phyloP scores from a whole-genome alignment of 306 rosid genomes.

The Lotus japonicus region DNA sequence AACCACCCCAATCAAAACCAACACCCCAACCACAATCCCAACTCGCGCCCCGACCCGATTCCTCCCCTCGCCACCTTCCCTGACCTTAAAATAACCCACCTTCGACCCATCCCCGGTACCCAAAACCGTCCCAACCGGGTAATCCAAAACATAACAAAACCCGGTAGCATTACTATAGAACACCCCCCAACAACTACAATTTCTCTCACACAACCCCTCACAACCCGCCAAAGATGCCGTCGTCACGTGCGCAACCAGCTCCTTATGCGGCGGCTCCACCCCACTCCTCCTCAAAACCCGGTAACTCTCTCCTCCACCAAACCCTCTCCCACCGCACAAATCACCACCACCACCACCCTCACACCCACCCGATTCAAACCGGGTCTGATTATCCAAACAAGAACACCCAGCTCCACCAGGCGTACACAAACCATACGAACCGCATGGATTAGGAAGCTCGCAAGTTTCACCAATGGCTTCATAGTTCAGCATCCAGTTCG shows the following conservation, averaged over 20 bases:
- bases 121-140: conserved; percentile 55
- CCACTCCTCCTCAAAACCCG: conserved; percentile 46
- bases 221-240: conserved; percentile 48
- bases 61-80: conserved; percentile 19
- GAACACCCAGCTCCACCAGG: conserved; percentile 57
- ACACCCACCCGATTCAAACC: conserved; percentile 40
- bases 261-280: conserved; percentile 63
- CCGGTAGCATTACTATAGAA: conserved; percentile 49
- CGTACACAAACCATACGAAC: conserved; percentile 71
- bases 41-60: conserved; percentile 30
- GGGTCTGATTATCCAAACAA: conserved; percentile 57
- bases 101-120: conserved; percentile 48
- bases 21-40: conserved; percentile 13
- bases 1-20: conserved; percentile 18
- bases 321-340: conserved; percentile 36
- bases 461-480: conserved; percentile 55
- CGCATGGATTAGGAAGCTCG: conserved; percentile 70
- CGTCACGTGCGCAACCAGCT: conserved; percentile 31
- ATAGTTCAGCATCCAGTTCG: conserved; percentile 44
- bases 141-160: conserved; percentile 60
- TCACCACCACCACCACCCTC: background rate
- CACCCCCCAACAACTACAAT: conserved; percentile 87
- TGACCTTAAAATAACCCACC: conserved; percentile 76
- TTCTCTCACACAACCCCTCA: conserved; percentile 45
- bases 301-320: conserved; percentile 22